Evolutionary conservation across 2,329 filamentous ascomycete genomes (phyloP).

Genomic region (Teratosphaeria epicoccoides): DNA sequence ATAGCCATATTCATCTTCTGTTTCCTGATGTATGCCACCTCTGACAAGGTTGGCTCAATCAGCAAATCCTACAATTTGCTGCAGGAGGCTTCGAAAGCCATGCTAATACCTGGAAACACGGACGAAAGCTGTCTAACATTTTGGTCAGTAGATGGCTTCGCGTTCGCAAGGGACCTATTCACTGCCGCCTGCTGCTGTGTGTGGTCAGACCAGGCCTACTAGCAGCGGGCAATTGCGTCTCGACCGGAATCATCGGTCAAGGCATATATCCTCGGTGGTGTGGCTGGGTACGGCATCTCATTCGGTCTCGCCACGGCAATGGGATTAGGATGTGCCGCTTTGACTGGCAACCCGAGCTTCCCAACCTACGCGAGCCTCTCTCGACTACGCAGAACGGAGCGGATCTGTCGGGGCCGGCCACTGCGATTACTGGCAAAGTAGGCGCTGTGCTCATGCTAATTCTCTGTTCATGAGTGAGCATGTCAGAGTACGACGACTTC

Average conservation of each 20-base stretch:
- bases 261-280: slow-evolving; percentile 32
- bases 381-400: slow-evolving; percentile 17
- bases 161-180: slow-evolving; percentile 30
- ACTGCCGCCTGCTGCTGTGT: slow-evolving; percentile 22
- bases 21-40: slow-evolving; percentile 33
- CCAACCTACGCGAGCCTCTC: slow-evolving; percentile 33
- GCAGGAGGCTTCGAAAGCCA: slow-evolving; percentile 25
- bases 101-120: slow-evolving; percentile 30
- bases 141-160: slow-evolving; percentile 32
- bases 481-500: slow-evolving; percentile 4
- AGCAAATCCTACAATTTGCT: slow-evolving; percentile 32
- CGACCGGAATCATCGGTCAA: slow-evolving; percentile 29
- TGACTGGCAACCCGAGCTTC: slow-evolving; percentile 33
- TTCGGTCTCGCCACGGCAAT: slow-evolving; percentile 39
- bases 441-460: slow-evolving; percentile 23
- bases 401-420: slow-evolving; percentile 23
- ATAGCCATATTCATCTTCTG: slow-evolving; percentile 37
- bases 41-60: slow-evolving; percentile 30
- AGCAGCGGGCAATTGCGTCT: slow-evolving; percentile 36
- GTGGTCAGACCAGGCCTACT: slow-evolving; percentile 37
- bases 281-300: slow-evolving; percentile 41
- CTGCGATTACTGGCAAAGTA: slow-evolving; percentile 22
- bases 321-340: slow-evolving; percentile 36
- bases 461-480: slow-evolving; percentile 9
- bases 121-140: slow-evolving; percentile 33